These are phyloP conservation scores for Xylaria sp. DNA, from an alignment of 2,329 filamentous ascomycete species.

Conservation along the genomic window DNA sequence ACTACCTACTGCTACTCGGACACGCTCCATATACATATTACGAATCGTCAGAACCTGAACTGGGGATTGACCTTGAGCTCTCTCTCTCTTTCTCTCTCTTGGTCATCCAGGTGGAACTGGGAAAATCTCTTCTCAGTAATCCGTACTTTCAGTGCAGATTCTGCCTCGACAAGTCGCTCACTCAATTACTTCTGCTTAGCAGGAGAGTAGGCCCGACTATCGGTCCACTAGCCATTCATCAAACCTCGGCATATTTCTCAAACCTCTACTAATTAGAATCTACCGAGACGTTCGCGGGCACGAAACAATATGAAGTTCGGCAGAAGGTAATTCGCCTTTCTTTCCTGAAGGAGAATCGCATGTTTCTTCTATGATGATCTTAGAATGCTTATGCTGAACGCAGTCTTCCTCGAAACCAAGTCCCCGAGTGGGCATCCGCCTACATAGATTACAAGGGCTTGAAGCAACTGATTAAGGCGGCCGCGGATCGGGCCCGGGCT, in stretches of 20 bases:
- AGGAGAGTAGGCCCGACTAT: background rate
- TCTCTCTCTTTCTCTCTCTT: background rate
- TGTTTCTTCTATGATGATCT: background rate
- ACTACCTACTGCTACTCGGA: background rate
- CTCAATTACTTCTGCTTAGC: background rate
- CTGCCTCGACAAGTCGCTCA: background rate
- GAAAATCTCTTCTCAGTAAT: background rate
- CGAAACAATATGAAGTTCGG: conserved; percentile 53
- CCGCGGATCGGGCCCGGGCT: conserved; percentile 58
- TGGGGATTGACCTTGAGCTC: background rate
- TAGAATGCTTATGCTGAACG: conserved; percentile 19
- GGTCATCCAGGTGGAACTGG: background rate
- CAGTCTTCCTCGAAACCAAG: conserved; percentile 72
- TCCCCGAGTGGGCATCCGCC: conserved; percentile 76
- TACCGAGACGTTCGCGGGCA: conserved; percentile 12
- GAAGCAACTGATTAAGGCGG: conserved; percentile 91
- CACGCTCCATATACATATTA: background rate
- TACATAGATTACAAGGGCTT: conserved; percentile 89
- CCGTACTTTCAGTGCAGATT: background rate
- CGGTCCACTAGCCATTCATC: background rate
- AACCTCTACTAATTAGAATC: background rate
- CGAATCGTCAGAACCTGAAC: background rate
- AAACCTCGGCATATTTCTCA: background rate
- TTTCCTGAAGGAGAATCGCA: background rate
- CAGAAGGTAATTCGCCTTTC: conserved; percentile 45